Conservation (phyloP, 2,329 filamentous ascomycete species). For the Lecanicillium sp. region DNA sequence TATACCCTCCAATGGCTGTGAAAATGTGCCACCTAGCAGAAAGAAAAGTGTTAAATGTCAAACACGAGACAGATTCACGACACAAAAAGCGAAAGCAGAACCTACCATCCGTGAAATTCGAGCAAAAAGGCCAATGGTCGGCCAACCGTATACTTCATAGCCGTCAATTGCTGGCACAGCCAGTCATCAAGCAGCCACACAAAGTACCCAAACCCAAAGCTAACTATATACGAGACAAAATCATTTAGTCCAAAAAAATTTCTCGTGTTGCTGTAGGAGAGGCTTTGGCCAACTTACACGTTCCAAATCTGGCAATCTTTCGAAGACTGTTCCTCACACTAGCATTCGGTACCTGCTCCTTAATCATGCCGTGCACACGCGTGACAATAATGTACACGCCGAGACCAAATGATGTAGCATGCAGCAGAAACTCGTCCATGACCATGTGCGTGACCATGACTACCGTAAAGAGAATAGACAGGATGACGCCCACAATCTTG, state of each 20-base stretch:
- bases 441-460: conserved; percentile 33
- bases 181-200: conserved; percentile 31
- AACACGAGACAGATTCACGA: background rate
- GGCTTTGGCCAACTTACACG: no score
- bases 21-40: conserved; percentile 34
- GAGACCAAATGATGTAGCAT: conserved; percentile 26
- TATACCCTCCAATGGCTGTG: conserved; percentile 31
- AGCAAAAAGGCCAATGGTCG: conserved; percentile 28
- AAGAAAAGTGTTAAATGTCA: background rate
- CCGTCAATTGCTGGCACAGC: conserved; percentile 20
- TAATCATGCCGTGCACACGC: conserved; percentile 20
- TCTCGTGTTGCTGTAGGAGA: no score
- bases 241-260: no score
- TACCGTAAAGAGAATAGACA: conserved; percentile 16
- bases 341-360: conserved; percentile 21
- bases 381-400: conserved; percentile 25
- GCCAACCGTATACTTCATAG: conserved; percentile 20
- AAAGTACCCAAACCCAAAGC: conserved; percentile 27
- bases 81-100: background rate
- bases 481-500: conserved; percentile 13
- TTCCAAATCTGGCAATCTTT: conserved; percentile 13
- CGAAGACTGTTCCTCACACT: conserved; percentile 12
- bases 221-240: conserved; percentile 13
- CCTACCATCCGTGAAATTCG: conserved; percentile 34
- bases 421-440: conserved; percentile 33